phyloP scores from a whole-genome alignment of 768 basidiomycete genomes.

The Boletus rubroflammeus region DNA sequence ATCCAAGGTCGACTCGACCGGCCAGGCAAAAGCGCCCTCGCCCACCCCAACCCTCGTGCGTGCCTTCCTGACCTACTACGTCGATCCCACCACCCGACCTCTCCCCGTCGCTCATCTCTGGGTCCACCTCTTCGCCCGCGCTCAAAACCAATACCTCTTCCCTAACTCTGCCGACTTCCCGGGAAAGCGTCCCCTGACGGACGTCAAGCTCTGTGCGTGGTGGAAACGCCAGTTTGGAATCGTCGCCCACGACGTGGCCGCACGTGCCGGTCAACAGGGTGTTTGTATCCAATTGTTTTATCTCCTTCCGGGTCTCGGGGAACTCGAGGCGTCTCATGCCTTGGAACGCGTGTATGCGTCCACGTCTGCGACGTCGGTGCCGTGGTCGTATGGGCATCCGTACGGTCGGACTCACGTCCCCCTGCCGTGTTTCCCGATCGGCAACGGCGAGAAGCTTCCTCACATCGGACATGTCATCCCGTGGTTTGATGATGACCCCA shows the following conservation, averaged over 20 bases:
- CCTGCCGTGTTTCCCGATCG: constrained; percentile 46
- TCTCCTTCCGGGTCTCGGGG: constrained; percentile 65
- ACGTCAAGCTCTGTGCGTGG: constrained; percentile 84
- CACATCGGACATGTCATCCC: constrained; percentile 75
- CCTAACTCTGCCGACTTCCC: constrained; percentile 73
- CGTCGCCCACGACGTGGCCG: constrained; percentile 43
- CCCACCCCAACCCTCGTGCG: constrained; percentile 70
- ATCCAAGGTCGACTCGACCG: constrained; percentile 93
- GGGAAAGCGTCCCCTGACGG: constrained; percentile 72
- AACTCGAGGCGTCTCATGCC: constrained; percentile 61
- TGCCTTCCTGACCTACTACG: constrained; percentile 62
- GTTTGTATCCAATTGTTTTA: constrained; percentile 44
- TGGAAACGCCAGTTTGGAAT: constrained; percentile 77
- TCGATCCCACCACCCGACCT: constrained; percentile 60
- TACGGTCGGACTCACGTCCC: constrained; percentile 47
- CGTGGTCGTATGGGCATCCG: constrained; percentile 80
- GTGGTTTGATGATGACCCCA: constrained; percentile 95
- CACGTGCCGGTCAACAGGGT: constrained; percentile 3
- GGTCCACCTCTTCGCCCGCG: constrained; percentile 87
- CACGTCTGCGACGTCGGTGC: constrained; percentile 13
- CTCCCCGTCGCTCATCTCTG: constrained; percentile 55
- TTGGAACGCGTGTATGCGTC: constrained; percentile 40
- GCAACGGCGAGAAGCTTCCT: constrained; percentile 20
- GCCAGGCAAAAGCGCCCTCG: constrained; percentile 59
- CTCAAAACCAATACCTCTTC: constrained; percentile 91